Conservation (phyloP, 495 filamentous ascomycete species). For the Penicillium paxilli region DNA sequence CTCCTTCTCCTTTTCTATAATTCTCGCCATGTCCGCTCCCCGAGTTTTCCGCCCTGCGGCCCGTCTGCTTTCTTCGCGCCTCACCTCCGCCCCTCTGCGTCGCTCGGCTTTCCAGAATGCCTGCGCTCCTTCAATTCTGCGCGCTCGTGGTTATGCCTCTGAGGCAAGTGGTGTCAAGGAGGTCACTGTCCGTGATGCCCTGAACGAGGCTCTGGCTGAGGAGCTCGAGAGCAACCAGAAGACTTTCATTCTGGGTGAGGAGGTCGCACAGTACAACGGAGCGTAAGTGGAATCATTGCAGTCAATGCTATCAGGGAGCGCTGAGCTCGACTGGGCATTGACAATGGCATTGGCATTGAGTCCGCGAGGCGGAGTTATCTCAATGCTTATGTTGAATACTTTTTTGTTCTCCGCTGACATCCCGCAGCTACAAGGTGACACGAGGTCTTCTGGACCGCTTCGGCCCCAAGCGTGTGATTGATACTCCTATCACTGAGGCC, state of each 20-base stretch:
- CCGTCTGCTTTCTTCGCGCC: conserved; percentile 69
- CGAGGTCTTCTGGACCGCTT: conserved; percentile 96
- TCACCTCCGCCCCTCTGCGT: conserved; percentile 51
- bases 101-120: conserved; percentile 50
- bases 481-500: conserved; percentile 96
- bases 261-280: conserved; percentile 99
- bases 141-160: conserved; percentile 49
- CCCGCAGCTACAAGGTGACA: conserved; percentile 88
- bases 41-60: conserved; percentile 80
- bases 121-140: conserved; percentile 46
- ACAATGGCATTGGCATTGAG: too few species aligned
- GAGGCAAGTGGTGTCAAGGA: conserved; percentile 67
- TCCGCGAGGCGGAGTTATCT: background rate
- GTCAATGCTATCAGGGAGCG: too few species aligned
- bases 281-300: conserved; percentile 58
- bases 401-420: conserved; percentile 12
- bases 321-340: too few species aligned
- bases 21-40: conserved; percentile 59
- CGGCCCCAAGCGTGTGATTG: conserved; percentile 95
- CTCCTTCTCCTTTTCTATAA: conserved; percentile 15
- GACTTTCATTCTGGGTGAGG: conserved; percentile 94
- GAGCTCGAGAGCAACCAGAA: conserved; percentile 92
- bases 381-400: background rate
- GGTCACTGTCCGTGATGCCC: conserved; percentile 92
- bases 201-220: conserved; percentile 97